Evolutionary conservation across 148 eudicot species (phyloP).

Genomic region (Rhododendron kiyosumense): DNA sequence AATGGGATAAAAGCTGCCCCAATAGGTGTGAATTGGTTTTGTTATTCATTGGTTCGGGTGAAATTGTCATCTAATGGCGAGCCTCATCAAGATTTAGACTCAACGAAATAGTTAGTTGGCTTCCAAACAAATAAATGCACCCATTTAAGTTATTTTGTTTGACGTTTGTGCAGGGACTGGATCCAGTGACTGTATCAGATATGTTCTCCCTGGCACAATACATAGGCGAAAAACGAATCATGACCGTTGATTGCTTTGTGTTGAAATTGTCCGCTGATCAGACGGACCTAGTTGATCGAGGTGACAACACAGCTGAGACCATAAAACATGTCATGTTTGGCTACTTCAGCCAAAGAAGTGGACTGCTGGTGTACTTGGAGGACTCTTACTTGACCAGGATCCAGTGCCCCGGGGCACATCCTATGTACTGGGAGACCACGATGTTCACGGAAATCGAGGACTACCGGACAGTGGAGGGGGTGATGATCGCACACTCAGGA

Average conservation of each 20-base stretch:
- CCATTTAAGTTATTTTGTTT: not conserved
- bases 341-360: conserved; percentile 91
- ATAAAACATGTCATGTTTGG: conserved; percentile 87
- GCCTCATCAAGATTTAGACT: too few species aligned
- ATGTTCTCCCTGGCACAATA: conserved; percentile 79
- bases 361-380: conserved; percentile 68
- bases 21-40: too few species aligned
- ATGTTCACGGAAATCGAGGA: conserved; percentile 82
- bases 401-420: conserved; percentile 68
- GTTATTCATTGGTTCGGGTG: too few species aligned
- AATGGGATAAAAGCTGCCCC: too few species aligned
- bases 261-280: conserved; percentile 70
- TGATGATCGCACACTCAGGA: conserved; percentile 85
- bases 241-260: conserved; percentile 65
- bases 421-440: conserved; percentile 91
- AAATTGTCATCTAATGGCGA: too few species aligned
- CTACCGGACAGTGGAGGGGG: conserved; percentile 73
- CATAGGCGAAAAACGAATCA: conserved; percentile 80
- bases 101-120: too few species aligned
- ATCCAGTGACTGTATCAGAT: conserved; percentile 70
- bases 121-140: too few species aligned
- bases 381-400: conserved; percentile 90
- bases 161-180: conserved; percentile 56
- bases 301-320: conserved; percentile 85
- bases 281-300: conserved; percentile 61